Evolutionary conservation across 805 yeast genomes (phyloP).

Genomic region (Starmerella kuoi): DNA sequence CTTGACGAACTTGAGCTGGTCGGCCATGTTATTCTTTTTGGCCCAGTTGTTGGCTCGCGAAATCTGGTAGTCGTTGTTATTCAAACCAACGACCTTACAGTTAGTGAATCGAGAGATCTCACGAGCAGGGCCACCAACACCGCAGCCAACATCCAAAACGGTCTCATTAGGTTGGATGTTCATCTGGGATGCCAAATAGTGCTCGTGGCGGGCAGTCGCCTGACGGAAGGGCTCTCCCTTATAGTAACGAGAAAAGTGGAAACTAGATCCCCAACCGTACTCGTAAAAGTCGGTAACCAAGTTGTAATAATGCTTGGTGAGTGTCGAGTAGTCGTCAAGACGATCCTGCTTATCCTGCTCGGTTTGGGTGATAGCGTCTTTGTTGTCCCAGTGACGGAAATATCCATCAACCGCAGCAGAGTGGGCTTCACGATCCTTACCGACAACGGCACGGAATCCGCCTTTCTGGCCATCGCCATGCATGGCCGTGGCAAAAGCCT

Average conservation of each 20-base stretch:
- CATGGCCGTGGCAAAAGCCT: constrained; percentile 66
- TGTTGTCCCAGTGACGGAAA: constrained; percentile 87
- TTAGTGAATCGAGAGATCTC: constrained; percentile 88
- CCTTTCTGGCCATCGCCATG: constrained; percentile 66
- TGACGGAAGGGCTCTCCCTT: constrained; percentile 87
- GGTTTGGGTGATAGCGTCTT: constrained; percentile 52
- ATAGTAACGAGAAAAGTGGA: constrained; percentile 93
- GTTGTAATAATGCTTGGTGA: constrained; percentile 92
- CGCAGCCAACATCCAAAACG: constrained; percentile 96
- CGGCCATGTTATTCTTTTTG: constrained; percentile 45
- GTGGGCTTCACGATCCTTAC: constrained; percentile 70
- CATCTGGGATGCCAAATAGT: constrained; percentile 80
- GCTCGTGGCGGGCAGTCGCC: constrained; percentile 91
- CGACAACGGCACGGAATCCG: constrained; percentile 65
- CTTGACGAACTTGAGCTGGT: constrained; percentile 74
- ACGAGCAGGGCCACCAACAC: constrained; percentile 99
- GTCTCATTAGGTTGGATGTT: constrained; percentile 65
- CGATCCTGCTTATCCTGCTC: constrained; percentile 43
- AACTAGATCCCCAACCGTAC: constrained; percentile 98
- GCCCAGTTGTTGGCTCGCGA: constrained; percentile 83
- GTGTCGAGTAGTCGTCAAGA: constrained; percentile 72
- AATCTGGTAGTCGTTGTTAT: constrained; percentile 92
- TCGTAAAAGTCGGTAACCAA: constrained; percentile 96
- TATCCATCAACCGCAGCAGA: constrained; percentile 77
- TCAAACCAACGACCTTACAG: constrained; percentile 75